Conservation (phyloP, 805 yeast genomes). For the Starmerella sp. region DNA sequence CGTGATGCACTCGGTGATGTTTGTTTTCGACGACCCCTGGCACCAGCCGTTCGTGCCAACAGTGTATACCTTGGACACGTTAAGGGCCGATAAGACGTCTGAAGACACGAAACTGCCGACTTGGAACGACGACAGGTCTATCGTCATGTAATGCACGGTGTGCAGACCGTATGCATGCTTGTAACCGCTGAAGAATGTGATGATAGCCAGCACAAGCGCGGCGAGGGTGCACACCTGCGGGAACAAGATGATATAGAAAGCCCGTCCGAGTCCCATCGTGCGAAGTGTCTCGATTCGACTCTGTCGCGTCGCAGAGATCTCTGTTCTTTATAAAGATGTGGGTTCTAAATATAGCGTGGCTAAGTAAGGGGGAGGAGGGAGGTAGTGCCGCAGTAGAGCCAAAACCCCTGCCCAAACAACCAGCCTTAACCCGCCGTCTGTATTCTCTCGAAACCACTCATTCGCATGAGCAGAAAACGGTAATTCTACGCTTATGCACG, state of each 20-base stretch:
- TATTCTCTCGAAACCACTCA: neutral
- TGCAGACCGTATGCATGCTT: conserved; percentile 34
- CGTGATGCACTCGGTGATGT: conserved; percentile 36
- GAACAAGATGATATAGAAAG: conserved; percentile 26
- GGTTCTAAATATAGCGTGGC: conserved; percentile 11
- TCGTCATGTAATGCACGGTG: conserved; percentile 38
- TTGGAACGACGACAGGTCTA: conserved; percentile 34
- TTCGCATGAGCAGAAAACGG: too few relatives aligned
- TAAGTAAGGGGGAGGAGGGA: neutral
- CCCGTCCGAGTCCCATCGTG: conserved; percentile 22
- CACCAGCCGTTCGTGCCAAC: conserved; percentile 61
- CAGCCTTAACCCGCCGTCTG: neutral
- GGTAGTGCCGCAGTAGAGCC: neutral
- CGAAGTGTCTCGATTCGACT: neutral
- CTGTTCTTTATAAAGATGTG: neutral
- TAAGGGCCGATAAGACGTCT: conserved; percentile 21
- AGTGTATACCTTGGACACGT: conserved; percentile 39
- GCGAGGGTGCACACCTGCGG: conserved; percentile 30
- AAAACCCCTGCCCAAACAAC: neutral
- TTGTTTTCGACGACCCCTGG: conserved; percentile 30
- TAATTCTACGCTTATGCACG: too few relatives aligned
- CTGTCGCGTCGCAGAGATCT: neutral
- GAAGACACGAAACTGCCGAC: conserved; percentile 14
- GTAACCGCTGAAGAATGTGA: conserved; percentile 45
- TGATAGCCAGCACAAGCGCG: conserved; percentile 37